A percentile compares a stretch with the other conserved stretches of the same genome.
Evolutionary conservation across 495 filamentous ascomycete species (phyloP).

Genomic region (Penicillium maclennaniae): DNA sequence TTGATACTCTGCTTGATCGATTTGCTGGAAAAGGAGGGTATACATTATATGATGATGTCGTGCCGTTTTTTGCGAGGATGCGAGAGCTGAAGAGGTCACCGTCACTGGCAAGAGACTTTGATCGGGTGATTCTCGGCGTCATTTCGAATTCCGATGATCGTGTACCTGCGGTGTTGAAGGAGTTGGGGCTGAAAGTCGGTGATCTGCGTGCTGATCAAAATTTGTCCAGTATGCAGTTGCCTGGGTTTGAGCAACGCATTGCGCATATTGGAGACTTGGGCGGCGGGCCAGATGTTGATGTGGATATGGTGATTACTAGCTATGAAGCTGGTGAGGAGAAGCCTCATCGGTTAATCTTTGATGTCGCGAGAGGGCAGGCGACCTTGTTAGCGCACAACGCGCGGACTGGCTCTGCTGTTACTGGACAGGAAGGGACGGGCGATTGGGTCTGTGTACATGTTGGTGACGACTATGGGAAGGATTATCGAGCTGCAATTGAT

Average conservation of each 20-base stretch:
- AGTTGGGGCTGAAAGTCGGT: slow-evolving; percentile 57
- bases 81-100: slow-evolving; percentile 8
- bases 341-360: slow-evolving; percentile 60
- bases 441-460: slow-evolving; percentile 57
- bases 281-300: slow-evolving; percentile 32
- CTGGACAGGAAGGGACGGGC: neutral
- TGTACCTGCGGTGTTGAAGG: slow-evolving; percentile 55
- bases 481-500: slow-evolving; percentile 53
- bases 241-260: slow-evolving; percentile 37
- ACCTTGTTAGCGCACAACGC: slow-evolving; percentile 5
- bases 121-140: slow-evolving; percentile 55
- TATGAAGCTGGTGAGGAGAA: slow-evolving; percentile 73
- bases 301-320: slow-evolving; percentile 66
- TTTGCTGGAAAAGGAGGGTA: slow-evolving; percentile 65
- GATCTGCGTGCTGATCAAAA: slow-evolving; percentile 32
- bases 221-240: slow-evolving; percentile 29
- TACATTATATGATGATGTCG: slow-evolving; percentile 50
- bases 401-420: neutral
- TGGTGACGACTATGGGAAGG: slow-evolving; percentile 63
- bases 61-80: slow-evolving; percentile 49
- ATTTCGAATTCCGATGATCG: slow-evolving; percentile 78
- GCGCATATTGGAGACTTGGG: neutral
- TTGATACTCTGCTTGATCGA: slow-evolving; percentile 51
- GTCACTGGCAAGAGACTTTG: slow-evolving; percentile 9
- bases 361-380: slow-evolving; percentile 51